A percentile compares a stretch with the other conserved stretches of the same genome.
Conservation (phyloP, 192 early-diverging fungal species). For the Coemansia sp. region DNA sequence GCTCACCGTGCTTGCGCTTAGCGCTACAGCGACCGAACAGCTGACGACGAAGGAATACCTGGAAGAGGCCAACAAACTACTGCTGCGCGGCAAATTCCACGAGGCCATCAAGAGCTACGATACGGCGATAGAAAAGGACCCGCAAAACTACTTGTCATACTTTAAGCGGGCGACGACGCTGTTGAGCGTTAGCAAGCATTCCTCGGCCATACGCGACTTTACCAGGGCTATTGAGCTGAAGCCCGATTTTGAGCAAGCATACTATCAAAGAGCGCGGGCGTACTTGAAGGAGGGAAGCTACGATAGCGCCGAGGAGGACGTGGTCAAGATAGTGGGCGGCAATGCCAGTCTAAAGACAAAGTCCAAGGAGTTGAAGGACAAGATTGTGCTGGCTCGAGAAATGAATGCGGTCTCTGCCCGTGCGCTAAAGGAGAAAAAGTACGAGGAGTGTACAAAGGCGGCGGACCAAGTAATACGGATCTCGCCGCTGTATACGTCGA, state of each 20-base stretch:
- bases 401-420: slow-evolving; percentile 40
- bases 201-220: slow-evolving; percentile 83
- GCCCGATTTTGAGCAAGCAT: slow-evolving; percentile 80
- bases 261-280: slow-evolving; percentile 74
- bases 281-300: slow-evolving; percentile 73
- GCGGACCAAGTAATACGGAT: slow-evolving; percentile 61
- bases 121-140: slow-evolving; percentile 67
- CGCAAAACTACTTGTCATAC: slow-evolving; percentile 83
- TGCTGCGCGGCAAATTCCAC: slow-evolving; percentile 42
- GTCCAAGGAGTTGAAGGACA: slow-evolving; percentile 37
- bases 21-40: slow-evolving; percentile 27
- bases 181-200: slow-evolving; percentile 71
- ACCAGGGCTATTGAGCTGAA: slow-evolving; percentile 76
- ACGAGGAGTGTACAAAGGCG: slow-evolving; percentile 59
- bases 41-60: slow-evolving; percentile 45
- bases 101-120: slow-evolving; percentile 52
- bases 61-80: slow-evolving; percentile 52
- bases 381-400: slow-evolving; percentile 56
- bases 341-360: slow-evolving; percentile 22
- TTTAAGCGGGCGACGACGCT: slow-evolving; percentile 87
- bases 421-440: slow-evolving; percentile 54
- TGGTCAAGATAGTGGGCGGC: slow-evolving; percentile 32
- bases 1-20: slow-evolving; percentile 36
- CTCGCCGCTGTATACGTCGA: slow-evolving; percentile 60
- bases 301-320: slow-evolving; percentile 64